Percentiles rank a stretch among this genome's conserved stretches.
These are phyloP conservation scores for Syzygium aqueum DNA, from an alignment of 345 rosid genomes.

Conservation along the genomic window DNA sequence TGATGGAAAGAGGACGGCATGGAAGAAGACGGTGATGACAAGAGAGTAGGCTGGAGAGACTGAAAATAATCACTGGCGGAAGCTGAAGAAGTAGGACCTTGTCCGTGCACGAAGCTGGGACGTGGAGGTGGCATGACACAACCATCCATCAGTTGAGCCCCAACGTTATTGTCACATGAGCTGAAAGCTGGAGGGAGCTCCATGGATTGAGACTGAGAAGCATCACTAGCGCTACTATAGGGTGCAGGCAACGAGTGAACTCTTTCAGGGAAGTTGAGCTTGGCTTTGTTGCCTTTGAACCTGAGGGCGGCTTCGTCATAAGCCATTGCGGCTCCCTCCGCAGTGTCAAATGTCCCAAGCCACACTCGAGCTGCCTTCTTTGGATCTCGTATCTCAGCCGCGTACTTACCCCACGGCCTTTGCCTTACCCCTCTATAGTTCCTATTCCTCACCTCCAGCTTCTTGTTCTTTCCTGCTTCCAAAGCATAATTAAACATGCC, in stretches of 20 bases:
- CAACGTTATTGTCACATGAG: not conserved
- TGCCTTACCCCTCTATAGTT: not conserved
- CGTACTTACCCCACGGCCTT: not conserved
- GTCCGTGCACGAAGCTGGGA: not conserved
- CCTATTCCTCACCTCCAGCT: not conserved
- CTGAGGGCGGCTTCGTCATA: not conserved
- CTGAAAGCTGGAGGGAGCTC: not conserved
- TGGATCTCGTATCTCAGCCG: not conserved
- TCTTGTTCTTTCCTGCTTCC: not conserved
- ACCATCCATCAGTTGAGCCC: not conserved
- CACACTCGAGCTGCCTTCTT: not conserved
- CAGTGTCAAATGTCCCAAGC: not conserved
- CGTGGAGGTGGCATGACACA: not conserved
- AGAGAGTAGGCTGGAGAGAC: not conserved
- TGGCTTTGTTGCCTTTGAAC: not conserved
- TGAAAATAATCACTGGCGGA: not conserved
- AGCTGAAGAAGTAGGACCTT: not conserved
- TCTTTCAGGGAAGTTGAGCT: not conserved
- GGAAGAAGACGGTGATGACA: not conserved
- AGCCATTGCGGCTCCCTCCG: not conserved
- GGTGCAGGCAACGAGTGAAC: not conserved
- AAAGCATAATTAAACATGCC: not conserved
- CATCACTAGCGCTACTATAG: not conserved
- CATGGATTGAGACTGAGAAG: not conserved
- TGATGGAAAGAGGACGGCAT: not conserved